Evolutionary conservation across 2,329 filamentous ascomycete species (phyloP).

Genomic region (Pleurostoma richardsiae): DNA sequence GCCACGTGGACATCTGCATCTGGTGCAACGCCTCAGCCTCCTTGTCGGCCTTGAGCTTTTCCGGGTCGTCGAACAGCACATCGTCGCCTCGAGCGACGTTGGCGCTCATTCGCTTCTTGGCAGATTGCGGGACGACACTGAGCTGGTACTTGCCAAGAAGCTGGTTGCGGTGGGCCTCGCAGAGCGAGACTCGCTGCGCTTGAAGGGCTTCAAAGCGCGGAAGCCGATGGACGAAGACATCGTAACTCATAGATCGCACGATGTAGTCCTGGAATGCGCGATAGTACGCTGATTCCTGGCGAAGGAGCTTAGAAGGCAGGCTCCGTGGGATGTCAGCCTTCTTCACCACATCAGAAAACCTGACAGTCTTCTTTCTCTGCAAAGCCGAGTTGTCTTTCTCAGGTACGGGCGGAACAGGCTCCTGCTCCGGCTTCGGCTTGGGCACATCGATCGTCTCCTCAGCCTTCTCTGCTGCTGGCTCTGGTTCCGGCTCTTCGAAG

Average conservation of each 20-base stretch:
- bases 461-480: conserved; percentile 27
- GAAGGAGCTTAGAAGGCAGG: conserved; percentile 46
- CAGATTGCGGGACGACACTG: conserved; percentile 61
- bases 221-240: conserved; percentile 80
- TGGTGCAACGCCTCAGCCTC: conserved; percentile 77
- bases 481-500: conserved; percentile 29
- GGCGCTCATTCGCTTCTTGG: conserved; percentile 65
- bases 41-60: conserved; percentile 63
- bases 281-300: conserved; percentile 76
- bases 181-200: conserved; percentile 70
- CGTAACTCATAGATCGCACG: conserved; percentile 59
- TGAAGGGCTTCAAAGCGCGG: conserved; percentile 87
- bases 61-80: conserved; percentile 55
- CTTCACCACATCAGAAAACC: conserved; percentile 57
- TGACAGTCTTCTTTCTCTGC: conserved; percentile 64
- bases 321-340: conserved; percentile 37
- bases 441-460: conserved; percentile 23
- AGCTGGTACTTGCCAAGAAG: conserved; percentile 83
- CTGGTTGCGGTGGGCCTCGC: conserved; percentile 69
- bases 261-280: conserved; percentile 76
- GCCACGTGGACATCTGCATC: conserved; percentile 56
- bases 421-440: conserved; percentile 17
- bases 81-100: conserved; percentile 72
- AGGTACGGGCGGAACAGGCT: conserved; percentile 14
- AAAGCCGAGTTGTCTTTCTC: conserved; percentile 18